Evolutionary conservation across 2,329 filamentous ascomycete species (phyloP).

Genomic region (Colletotrichum sp.): DNA sequence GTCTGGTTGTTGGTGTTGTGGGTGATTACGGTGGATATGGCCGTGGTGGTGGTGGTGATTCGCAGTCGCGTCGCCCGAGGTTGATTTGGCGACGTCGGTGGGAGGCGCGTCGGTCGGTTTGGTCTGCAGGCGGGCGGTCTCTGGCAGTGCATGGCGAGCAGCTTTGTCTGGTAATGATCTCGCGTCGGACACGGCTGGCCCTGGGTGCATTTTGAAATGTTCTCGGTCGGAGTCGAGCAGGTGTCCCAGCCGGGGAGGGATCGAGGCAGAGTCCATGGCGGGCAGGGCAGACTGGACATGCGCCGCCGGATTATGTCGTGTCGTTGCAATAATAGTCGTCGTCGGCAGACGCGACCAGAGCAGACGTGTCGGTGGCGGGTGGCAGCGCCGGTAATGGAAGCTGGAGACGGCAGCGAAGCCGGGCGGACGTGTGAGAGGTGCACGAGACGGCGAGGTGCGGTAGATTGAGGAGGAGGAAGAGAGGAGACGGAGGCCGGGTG

Average conservation of each 20-base stretch:
- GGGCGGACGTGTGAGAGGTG: not conserved
- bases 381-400: not conserved
- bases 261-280: slow-evolving; percentile 19
- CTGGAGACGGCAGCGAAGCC: not conserved
- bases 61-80: slow-evolving; percentile 19
- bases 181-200: not conserved
- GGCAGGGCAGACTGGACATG: not conserved
- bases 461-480: not conserved
- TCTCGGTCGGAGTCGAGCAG: slow-evolving; percentile 5
- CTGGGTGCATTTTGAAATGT: slow-evolving; percentile 8
- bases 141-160: not conserved
- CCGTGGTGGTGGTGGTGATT: slow-evolving; percentile 2
- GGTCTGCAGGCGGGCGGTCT: not conserved
- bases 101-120: not conserved
- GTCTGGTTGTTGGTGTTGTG: not conserved
- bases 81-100: not conserved
- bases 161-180: slow-evolving; percentile 1
- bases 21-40: not conserved
- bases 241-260: slow-evolving; percentile 16
- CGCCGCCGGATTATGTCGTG: not conserved
- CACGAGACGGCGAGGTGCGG: not conserved
- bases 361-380: not conserved
- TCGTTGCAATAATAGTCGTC: not conserved
- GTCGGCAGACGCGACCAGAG: not conserved
- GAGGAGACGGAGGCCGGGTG: slow-evolving; percentile 6